Evolutionary conservation across 2,329 filamentous ascomycete species (phyloP).

Genomic region (Ophiostoma quercus): DNA sequence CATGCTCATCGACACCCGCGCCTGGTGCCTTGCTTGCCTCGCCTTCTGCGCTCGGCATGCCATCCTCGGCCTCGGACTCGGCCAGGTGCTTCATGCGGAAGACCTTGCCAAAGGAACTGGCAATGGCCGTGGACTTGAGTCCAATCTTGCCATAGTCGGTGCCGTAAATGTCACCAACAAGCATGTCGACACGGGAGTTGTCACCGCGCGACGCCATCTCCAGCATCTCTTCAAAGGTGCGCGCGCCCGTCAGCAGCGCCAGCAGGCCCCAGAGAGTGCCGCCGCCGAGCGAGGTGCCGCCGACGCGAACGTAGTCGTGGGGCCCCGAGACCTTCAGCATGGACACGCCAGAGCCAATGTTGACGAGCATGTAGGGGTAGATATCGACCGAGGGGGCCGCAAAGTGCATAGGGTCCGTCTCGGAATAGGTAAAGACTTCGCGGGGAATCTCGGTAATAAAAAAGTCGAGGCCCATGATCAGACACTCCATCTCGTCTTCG

Average conservation of each 20-base stretch:
- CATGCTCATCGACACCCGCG: background rate
- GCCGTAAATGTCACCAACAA: conserved; percentile 97
- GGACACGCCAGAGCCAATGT: conserved; percentile 93
- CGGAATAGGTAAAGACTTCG: conserved; percentile 95
- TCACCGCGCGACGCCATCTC: conserved; percentile 85
- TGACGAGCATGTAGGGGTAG: conserved; percentile 95
- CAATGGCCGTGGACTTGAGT: conserved; percentile 90
- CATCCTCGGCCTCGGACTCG: conserved; percentile 72
- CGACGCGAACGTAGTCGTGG: conserved; percentile 79
- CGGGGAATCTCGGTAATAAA: conserved; percentile 97
- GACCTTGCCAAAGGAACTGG: conserved; percentile 93
- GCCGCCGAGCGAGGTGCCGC: conserved; percentile 88
- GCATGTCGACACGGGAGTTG: conserved; percentile 89
- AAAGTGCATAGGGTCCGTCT: conserved; percentile 85
- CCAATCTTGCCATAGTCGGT: conserved; percentile 95
- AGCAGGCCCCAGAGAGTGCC: conserved; percentile 97
- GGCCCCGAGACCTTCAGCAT: conserved; percentile 96
- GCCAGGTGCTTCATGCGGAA: conserved; percentile 86
- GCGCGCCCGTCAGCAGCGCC: conserved; percentile 84
- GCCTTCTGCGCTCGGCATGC: conserved; percentile 42
- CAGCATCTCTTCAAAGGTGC: conserved; percentile 97
- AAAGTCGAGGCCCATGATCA: conserved; percentile 96
- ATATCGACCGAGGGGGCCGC: conserved; percentile 60
- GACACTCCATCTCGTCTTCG: conserved; percentile 97
- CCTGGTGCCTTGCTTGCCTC: background rate